Evolutionary conservation across 768 basidiomycete species (phyloP).

Genomic region (Podaxis rugospora): DNA sequence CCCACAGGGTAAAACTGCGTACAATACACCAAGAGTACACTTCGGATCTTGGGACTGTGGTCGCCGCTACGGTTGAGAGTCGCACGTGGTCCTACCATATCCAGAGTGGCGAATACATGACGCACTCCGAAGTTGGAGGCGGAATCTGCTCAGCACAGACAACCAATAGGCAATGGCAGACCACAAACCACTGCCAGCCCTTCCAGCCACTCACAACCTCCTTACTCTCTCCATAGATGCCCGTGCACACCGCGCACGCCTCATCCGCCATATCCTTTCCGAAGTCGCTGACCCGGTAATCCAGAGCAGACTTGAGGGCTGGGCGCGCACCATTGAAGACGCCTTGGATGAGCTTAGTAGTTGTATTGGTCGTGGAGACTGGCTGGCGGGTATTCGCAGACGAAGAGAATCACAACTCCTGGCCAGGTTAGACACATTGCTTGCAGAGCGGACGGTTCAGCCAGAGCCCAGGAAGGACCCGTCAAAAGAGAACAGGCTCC

Average conservation of each 20-base stretch:
- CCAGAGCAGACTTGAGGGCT: slow-evolving; percentile 30
- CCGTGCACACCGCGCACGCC: slow-evolving; percentile 33
- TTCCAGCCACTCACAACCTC: slow-evolving; percentile 21
- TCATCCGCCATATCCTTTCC: slow-evolving; percentile 36
- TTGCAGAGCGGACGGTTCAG: neutral
- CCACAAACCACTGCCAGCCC: slow-evolving; percentile 33
- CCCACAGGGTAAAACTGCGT: neutral
- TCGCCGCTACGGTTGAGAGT: neutral
- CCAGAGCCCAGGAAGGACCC: neutral
- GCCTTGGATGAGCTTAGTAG: slow-evolving; percentile 43
- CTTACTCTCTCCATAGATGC: slow-evolving; percentile 34
- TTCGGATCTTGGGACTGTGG: neutral
- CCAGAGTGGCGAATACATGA: neutral
- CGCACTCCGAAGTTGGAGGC: neutral
- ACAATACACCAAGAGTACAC: neutral
- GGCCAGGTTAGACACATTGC: neutral
- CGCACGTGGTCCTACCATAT: slow-evolving; percentile 6
- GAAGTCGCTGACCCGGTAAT: slow-evolving; percentile 30
- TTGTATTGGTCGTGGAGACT: slow-evolving; percentile 35
- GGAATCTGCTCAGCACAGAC: neutral
- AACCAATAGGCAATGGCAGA: slow-evolving; percentile 19
- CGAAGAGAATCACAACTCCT: slow-evolving; percentile 21
- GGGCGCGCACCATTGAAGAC: slow-evolving; percentile 42
- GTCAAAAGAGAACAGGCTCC: neutral
- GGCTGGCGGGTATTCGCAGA: slow-evolving; percentile 43